Evolutionary conservation across 2,329 filamentous ascomycete species (phyloP), one percentile per base, ranked within the genome.

Genomic region (Coniochaeta prunicola): DNA sequence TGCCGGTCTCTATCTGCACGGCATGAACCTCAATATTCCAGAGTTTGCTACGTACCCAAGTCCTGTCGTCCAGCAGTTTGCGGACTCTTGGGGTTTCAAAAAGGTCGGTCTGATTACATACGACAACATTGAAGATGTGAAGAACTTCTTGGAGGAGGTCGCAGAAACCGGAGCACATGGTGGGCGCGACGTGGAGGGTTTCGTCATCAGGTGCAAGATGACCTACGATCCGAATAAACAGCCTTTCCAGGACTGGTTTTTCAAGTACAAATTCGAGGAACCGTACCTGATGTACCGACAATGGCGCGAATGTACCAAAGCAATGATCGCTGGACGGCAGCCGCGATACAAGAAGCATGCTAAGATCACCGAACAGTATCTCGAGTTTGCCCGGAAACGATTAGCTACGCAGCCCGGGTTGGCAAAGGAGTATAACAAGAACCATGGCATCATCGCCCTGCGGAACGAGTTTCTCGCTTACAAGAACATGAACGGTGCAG

Each of bases 221-320:
- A 77, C 80, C 17, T 69, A 74, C n/a, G 73, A 85, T 30, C 76
- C 77, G 0, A 75, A 73, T 1, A 70, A 71, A 15, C 72, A 71
- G 1, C 81, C 83, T 0, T 94, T 87, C 71, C 76, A 83, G n/a
- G 92, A 99, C 71, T 99, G 94, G 94, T 99, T 99, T 75, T 99
- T 99, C 86, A 99, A 99, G 75, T 99, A 92, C 83, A 99, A 99
- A 76, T 99, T 99, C 61, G 94, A 99, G 69, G 94, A 99, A 75
- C 94, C 94, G 0, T 99, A 99, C 70, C 78, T 99, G 61, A 96
- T 99, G 91, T 99, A 97, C 75, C 87, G 94, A 26, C 94, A 99
- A 76, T 99, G 94, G 94, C 87, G 94, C 62, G 94, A 99, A 76
- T 96, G 90, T 70, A 99, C 94, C 45, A 97, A 96, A 72, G 83